A percentile compares a stretch with the other conserved stretches of the same genome.
phyloP scores from a whole-genome alignment of 768 basidiomycete genomes.

The Strobilomyces dryophilus region DNA sequence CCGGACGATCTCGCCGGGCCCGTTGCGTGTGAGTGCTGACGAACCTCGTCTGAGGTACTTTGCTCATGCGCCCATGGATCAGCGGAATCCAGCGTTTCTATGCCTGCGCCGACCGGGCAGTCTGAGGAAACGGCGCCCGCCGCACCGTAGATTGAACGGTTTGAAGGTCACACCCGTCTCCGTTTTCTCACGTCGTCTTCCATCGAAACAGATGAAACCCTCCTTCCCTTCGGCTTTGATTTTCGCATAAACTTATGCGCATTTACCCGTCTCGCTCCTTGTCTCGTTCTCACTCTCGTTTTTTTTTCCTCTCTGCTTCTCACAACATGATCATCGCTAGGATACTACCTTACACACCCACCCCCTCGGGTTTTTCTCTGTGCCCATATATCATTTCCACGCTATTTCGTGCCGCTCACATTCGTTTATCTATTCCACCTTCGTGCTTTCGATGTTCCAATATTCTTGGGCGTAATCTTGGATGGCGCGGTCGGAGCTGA shows the following conservation, averaged over 20 bases:
- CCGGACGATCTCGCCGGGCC: background rate
- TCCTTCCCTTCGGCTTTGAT: background rate
- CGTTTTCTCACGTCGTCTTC: background rate
- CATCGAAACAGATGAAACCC: background rate
- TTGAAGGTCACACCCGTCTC: background rate
- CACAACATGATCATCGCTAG: slow-evolving; percentile 11
- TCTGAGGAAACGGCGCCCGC: background rate
- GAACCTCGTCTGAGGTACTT: background rate
- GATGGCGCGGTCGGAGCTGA: slow-evolving; percentile 92
- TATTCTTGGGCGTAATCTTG: slow-evolving; percentile 88
- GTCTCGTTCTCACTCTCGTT: slow-evolving; percentile 1
- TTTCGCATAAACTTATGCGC: slow-evolving; percentile 1
- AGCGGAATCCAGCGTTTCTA: background rate
- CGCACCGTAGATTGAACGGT: slow-evolving; percentile 8
- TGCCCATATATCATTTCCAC: slow-evolving; percentile 1
- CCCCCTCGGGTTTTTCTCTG: background rate
- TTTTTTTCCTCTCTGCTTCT: slow-evolving; percentile 10
- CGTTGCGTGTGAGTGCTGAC: slow-evolving; percentile 10
- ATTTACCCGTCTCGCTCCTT: slow-evolving; percentile 6
- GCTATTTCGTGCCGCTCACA: background rate
- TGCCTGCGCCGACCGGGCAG: background rate
- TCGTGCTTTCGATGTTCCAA: slow-evolving; percentile 66
- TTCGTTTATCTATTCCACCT: slow-evolving; percentile 21
- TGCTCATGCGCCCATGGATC: background rate
- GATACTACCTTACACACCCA: slow-evolving; percentile 10